Evolutionary conservation across 805 yeast species (phyloP), one percentile per base, ranked within the genome.

Genomic region (Priceomyces medius): DNA sequence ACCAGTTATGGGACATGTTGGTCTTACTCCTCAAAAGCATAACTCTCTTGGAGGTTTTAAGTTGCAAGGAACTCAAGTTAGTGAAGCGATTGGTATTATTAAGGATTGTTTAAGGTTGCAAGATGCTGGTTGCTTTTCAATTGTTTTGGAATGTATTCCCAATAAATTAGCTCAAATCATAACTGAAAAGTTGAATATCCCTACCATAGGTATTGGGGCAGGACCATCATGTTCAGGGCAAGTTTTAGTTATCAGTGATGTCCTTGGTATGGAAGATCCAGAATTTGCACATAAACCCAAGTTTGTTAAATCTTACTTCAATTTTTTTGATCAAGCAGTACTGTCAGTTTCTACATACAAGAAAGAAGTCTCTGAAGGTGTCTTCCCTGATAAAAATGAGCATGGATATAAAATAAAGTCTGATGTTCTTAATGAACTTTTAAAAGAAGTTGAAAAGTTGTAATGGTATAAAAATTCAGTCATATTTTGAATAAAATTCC

Each of bases 201-300:
- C 98, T 0, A 86, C 95, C 1, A 89, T 91, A 49, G 99, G 99
- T 3, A 91, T 91, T 37, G 99, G 99, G 3, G 97, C 98, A 0
- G 98, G 99, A 0, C 77, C 80, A 17, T 66, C 66, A 7, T 83
- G 91, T 7, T 78, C 86, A 26, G 98, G 96, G 0, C 98, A 93
- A 61, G 96, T 91, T 1, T 71, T 91, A 28, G 99, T 91, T 0
- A 81, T 85, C 60, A 78, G 87, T 3, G 99, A 91, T 58, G 55
- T 87, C 64, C 66, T 91, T 23, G 97, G 97, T 1, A 78, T 83
- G 86, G 68, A 71, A 37, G 79, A 80, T 33, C 73, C 74, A 0
- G 69, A 65, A 34, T 54, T 51, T n/a, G 35, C 53, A 7, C 43
- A 38, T n/a, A 85, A 86, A 2, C 60, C 73, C 7, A 86, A 85